Evolutionary conservation across 108 stramenopile species (phyloP).

Genomic region (Licmophora abbreviata): DNA sequence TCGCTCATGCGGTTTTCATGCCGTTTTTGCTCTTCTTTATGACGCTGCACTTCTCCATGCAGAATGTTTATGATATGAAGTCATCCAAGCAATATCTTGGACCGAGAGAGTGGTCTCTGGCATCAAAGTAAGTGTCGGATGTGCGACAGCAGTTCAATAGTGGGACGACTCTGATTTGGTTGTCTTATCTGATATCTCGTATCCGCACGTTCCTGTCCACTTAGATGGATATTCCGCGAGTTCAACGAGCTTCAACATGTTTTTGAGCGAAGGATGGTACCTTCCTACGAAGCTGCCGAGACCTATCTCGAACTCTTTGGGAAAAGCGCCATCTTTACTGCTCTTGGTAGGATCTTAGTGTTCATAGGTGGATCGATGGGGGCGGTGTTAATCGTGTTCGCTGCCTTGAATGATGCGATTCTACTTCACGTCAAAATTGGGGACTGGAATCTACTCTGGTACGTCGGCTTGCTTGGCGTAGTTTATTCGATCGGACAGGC

Average conservation of each 20-base stretch:
- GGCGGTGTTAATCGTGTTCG: constrained; percentile 81
- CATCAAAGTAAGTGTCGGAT: constrained; percentile 33
- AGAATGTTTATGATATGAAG: constrained; percentile 91
- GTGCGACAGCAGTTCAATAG: constrained; percentile 3
- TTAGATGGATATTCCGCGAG: constrained; percentile 88
- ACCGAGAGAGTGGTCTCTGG: constrained; percentile 82
- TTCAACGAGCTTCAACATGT: constrained; percentile 93
- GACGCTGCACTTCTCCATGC: constrained; percentile 86
- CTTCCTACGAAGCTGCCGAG: constrained; percentile 81
- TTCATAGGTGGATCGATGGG: constrained; percentile 93
- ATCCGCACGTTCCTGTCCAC: neutral
- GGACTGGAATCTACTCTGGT: constrained; percentile 93
- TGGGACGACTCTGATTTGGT: too few relatives aligned
- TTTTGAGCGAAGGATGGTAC: constrained; percentile 78
- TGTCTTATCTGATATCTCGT: neutral
- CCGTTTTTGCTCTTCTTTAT: constrained; percentile 93
- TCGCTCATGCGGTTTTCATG: constrained; percentile 83
- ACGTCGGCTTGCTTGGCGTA: constrained; percentile 70
- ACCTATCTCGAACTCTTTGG: constrained; percentile 81
- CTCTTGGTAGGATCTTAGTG: constrained; percentile 66
- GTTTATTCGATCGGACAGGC: constrained; percentile 78
- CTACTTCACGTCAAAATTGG: constrained; percentile 88
- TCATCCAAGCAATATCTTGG: constrained; percentile 86
- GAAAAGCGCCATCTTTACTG: constrained; percentile 61
- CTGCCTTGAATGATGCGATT: constrained; percentile 88